Evolutionary conservation across 192 early-diverging fungal genomes (phyloP), one percentile per base, ranked within the genome.

Genomic region (Entomortierella beljakovae): DNA sequence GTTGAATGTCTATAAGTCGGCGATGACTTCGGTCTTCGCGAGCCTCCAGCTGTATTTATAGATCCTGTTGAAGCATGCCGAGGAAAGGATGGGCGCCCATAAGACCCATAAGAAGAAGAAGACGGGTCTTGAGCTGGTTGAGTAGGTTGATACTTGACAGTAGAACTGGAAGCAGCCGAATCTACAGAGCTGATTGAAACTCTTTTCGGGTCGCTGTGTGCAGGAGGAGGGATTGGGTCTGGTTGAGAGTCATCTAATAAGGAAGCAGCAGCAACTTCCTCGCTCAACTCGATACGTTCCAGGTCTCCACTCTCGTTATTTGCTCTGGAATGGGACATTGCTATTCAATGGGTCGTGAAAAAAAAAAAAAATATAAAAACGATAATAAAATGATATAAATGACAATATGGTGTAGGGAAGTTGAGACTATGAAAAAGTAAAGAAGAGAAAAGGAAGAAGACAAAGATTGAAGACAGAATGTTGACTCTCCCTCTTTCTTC

Each of bases 281-380:
- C 75, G 2, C 57, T 68, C 13, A 79, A 57, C 33, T 79, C 75
- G 20, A 79, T 61, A 40, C 70, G 75, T 51, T 79, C 75, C 48
- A 79, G 67, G 60, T 79, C 75, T 15, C 67, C 75, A 37, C 75
- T 79, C 1, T 79, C 32, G 57, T 79, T 79, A 57, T 70, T 70
- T 8, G 50, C 75, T 51, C 75, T 79, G 38, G 75, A 79, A 49
- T 79, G 75, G 42, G 75, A 79, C 75, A 79, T 79, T 9, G 50
- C 1, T 31, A 25, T 28, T 55, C 22, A 13, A 52, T 52, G 4
- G 26, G 3, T 55, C 35, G 37, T 40, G 18, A 57, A 9, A 35
- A 33, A 33, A 51, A 34, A 52, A 63, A 49, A 49, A 28, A 33
- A 11, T 26, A 25, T 11, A n/a, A 20, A 52, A 28, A 23, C 18